Evolutionary conservation across 2,329 filamentous ascomycete species (phyloP).

Genomic region (Escovopsis sp.): DNA sequence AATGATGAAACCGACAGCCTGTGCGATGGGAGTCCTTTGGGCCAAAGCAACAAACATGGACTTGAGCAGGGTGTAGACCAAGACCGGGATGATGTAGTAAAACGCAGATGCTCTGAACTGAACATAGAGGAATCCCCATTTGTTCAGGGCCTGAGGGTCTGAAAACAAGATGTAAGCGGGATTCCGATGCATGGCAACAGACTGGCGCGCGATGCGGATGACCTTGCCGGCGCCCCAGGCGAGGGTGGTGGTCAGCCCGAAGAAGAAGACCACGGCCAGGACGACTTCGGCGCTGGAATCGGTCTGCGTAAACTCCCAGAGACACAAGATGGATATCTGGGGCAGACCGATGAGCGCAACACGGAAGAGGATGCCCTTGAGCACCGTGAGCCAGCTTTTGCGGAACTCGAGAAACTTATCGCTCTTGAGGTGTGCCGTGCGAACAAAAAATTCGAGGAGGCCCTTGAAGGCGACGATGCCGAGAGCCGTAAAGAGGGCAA

Average conservation of each 20-base stretch:
- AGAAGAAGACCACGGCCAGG: slow-evolving; percentile 75
- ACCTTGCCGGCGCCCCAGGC: slow-evolving; percentile 84
- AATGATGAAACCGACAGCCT: slow-evolving; percentile 70
- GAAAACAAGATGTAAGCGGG: slow-evolving; percentile 95
- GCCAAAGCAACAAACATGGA: slow-evolving; percentile 74
- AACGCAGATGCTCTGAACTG: slow-evolving; percentile 92
- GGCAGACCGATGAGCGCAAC: slow-evolving; percentile 83
- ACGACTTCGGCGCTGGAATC: slow-evolving; percentile 81
- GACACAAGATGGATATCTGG: slow-evolving; percentile 75
- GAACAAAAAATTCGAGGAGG: slow-evolving; percentile 60
- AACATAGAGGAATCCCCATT: slow-evolving; percentile 96
- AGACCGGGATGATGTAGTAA: slow-evolving; percentile 76
- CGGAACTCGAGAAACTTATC: slow-evolving; percentile 90
- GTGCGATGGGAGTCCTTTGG: slow-evolving; percentile 54
- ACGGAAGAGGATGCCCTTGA: slow-evolving; percentile 89
- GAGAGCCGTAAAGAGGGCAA: slow-evolving; percentile 60
- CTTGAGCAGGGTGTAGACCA: slow-evolving; percentile 74
- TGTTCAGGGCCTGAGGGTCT: slow-evolving; percentile 84
- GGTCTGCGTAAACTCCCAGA: slow-evolving; percentile 81
- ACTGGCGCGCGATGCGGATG: slow-evolving; percentile 74
- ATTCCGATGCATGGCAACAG: slow-evolving; percentile 84
- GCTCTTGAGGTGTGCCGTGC: slow-evolving; percentile 60
- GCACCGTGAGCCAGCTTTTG: slow-evolving; percentile 80
- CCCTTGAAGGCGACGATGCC: slow-evolving; percentile 69
- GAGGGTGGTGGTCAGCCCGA: slow-evolving; percentile 64